Evolutionary conservation across 139 green algal genomes (phyloP).

Genomic region (Haematococcus lacustris): DNA sequence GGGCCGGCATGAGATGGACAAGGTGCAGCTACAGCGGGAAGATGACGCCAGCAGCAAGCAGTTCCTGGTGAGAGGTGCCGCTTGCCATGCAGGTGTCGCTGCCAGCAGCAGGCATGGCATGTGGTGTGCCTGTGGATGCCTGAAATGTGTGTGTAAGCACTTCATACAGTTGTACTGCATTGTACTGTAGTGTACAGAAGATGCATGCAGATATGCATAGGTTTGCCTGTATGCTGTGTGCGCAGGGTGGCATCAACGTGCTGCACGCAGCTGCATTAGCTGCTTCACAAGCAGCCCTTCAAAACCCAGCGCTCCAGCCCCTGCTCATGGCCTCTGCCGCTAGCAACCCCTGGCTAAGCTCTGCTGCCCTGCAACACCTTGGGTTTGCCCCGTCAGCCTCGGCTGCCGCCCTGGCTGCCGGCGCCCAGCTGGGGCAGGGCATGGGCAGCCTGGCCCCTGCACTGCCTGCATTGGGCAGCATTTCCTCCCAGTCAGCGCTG

Average conservation of each 20-base stretch:
- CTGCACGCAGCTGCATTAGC: constrained; percentile 39
- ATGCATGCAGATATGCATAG: too few species aligned
- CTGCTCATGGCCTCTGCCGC: constrained; percentile 7
- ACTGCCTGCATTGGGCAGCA: too few species aligned
- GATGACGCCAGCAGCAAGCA: constrained; percentile 30
- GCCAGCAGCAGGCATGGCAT: not conserved
- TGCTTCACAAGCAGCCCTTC: constrained; percentile 30
- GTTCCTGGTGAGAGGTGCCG: not conserved
- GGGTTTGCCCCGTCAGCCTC: too few species aligned
- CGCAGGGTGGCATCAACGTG: constrained; percentile 31
- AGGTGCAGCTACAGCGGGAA: constrained; percentile 52
- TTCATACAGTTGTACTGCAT: not conserved
- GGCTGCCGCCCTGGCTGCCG: too few species aligned
- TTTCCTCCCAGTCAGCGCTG: too few species aligned
- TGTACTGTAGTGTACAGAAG: too few species aligned
- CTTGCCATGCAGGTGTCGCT: not conserved
- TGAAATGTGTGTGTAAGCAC: not conserved
- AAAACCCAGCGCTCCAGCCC: constrained; percentile 27
- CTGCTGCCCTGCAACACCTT: too few species aligned
- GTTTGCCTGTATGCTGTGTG: not conserved
- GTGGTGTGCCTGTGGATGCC: not conserved
- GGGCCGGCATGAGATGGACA: constrained; percentile 58
- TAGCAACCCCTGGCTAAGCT: not conserved
- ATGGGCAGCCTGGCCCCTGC: too few species aligned
- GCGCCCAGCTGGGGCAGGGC: too few species aligned